These are phyloP conservation scores for Penicillium longicatenatum DNA, from an alignment of 495 filamentous ascomycete genomes.

Conservation along the genomic window DNA sequence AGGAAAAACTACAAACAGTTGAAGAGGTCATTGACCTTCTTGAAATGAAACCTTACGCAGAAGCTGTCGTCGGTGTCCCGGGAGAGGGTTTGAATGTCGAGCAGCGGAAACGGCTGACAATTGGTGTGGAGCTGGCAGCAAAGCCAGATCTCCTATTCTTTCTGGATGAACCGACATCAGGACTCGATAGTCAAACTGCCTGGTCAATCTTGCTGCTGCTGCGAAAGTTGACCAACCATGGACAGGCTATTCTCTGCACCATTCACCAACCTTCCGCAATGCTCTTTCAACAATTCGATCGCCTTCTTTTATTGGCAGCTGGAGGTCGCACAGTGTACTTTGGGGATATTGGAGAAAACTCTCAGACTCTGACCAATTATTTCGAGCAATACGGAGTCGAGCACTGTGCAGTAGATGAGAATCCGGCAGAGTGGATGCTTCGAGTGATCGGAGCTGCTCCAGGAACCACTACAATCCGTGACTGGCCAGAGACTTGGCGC, in stretches of 20 bases:
- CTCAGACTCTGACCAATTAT: conserved; percentile 66
- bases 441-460: conserved; percentile 82
- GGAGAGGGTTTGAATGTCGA: conserved; percentile 87
- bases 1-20: conserved; percentile 84
- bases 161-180: conserved; percentile 46
- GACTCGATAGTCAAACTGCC: conserved; percentile 66
- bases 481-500: conserved; percentile 72
- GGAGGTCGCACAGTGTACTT: conserved; percentile 77
- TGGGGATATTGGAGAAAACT: conserved; percentile 77
- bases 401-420: conserved; percentile 63
- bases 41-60: conserved; percentile 83
- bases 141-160: conserved; percentile 78
- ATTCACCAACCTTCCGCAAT: conserved; percentile 94
- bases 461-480: conserved; percentile 56
- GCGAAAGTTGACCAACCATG: conserved; percentile 77
- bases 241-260: conserved; percentile 90
- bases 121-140: conserved; percentile 81
- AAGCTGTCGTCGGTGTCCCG: conserved; percentile 81
- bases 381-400: conserved; percentile 69
- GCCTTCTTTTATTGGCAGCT: conserved; percentile 74
- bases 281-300: conserved; percentile 90
- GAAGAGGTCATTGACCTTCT: conserved; percentile 88
- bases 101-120: conserved; percentile 79
- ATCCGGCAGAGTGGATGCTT: conserved; percentile 88
- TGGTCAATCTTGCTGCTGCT: conserved; percentile 81